Percentiles rank a stretch among this genome's conserved stretches.
Conservation (phyloP, 257 asterid genomes). For the Petrea volubilis region DNA sequence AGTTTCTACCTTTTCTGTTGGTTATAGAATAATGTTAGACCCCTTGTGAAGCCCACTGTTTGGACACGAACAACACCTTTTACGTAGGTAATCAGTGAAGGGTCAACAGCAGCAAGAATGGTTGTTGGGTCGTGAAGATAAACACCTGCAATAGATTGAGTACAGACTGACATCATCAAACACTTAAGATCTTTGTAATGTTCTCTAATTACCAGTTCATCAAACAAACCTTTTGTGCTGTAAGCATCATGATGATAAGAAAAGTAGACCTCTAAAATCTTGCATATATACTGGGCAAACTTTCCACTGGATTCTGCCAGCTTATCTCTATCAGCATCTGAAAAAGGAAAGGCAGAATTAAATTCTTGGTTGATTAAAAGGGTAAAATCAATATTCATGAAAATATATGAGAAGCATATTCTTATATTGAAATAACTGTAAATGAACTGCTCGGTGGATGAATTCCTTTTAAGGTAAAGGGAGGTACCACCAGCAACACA, state of each 20-base stretch:
- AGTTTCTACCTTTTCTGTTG: conserved; percentile 73
- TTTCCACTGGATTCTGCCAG: conserved; percentile 66
- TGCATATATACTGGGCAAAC: conserved; percentile 76
- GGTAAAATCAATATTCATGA: not conserved
- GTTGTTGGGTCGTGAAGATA: conserved; percentile 96
- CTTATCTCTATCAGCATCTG: conserved; percentile 78
- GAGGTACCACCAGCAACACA: no score
- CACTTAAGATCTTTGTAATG: not conserved
- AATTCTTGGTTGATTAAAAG: conserved; percentile 7
- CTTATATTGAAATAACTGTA: no score
- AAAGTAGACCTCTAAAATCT: conserved; percentile 80
- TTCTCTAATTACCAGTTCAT: conserved; percentile 11
- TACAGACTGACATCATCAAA: conserved; percentile 8
- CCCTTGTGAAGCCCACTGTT: conserved; percentile 81
- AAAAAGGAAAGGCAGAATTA: not conserved
- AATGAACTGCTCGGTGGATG: no score
- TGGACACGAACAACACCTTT: conserved; percentile 96
- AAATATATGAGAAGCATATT: not conserved
- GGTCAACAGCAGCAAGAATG: conserved; percentile 85
- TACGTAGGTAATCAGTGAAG: conserved; percentile 74
- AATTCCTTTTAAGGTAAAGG: no score
- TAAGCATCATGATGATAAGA: conserved; percentile 84
- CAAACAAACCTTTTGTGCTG: conserved; percentile 69
- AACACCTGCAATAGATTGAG: conserved; percentile 60
- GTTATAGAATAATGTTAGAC: conserved; percentile 82